Base-by-base conservation (phyloP, 441 rosid species). In the Gossypium lobatum region DNA sequence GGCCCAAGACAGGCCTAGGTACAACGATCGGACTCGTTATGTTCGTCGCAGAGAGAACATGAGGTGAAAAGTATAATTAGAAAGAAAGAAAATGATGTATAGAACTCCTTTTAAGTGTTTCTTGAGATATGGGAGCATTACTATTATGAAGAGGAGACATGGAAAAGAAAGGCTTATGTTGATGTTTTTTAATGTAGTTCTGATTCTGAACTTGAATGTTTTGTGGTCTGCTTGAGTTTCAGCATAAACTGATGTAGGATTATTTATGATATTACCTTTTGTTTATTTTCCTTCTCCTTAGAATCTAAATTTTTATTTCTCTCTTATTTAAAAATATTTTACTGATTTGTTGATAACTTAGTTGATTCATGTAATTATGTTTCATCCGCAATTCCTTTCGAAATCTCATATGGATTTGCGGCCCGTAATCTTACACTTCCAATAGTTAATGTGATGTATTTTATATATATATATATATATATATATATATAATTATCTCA, bases 1-100 rank as follows among this genome's bases (percentile, higher is more conserved):
- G 85, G 89, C 91, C 11, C 87, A 89, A 54, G 96, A 93, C 77
- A 84, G 98, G 77, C 99, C 99, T 8, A 91, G 99, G 83, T 95
- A 93, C 84, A 95, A 95, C 66, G 99, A 93, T 82, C 80, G 95
- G 75, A 93, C 98, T 75, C 81, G 97, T 18, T 95, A 91, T 21
- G 90, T 87, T 25, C 92, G 98, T 14, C 93, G 95, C 76, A 82
- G 89, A 74, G 92, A 91, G 81, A 88, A 85, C 77, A 79, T 74
- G 68, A 80, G 89, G 18, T 87, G 82, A 88, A 62, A 13, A 66
- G 45, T 11, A 1, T 46, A 9, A 67, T 48, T 37, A 2, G 3
- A 14, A 21, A 66, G 25, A 8, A 58, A 21, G 28, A 21, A 23
- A 69, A 23, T 39, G 25, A 21, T 77, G 68, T 70, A 74, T 71